Evolutionary conservation across 805 yeast genomes (phyloP), one percentile per base, ranked within the genome.

Genomic region (Ogataea haglerorum): DNA sequence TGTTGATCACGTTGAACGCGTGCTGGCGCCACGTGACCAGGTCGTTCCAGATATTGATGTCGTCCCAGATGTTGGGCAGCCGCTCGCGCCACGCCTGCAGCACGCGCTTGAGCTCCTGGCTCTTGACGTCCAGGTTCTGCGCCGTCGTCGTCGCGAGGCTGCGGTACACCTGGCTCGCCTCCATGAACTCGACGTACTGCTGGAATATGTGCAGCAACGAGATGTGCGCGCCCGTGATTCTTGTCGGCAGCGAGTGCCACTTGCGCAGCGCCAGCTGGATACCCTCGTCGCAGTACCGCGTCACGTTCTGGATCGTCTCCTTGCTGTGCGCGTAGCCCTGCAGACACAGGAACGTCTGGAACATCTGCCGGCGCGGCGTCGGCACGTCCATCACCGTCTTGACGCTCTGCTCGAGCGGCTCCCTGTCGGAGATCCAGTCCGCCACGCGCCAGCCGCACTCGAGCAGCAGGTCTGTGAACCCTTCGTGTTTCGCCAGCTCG

Each of bases 361-460:
- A 91, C 42, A 88, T 83, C 63, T 93, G 97, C 47, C 99, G 76
- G 51, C 99, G 75, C 2, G 99, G 98, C 0, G 99, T 95, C 4
- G 99, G 98, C 18, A 90, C 96, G 64, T 93, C 99, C 96, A 93
- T 89, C 5, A 93, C 95, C 30, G 95, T 85, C 62, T 89, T 87
- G 18, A 93, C 95, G 1, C 95, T 84, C 56, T 87, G 96, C 57
- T 90, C 97, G 27, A 93, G 68, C 0, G 98, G 93, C 49, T 91
- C 98, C 48, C 90, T 76, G 56, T 95, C 99, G 7, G 95, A 82
- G 45, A 82, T 83, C 99, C 99, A 93, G 57, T 93, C 98, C 6
- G 99, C 97, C 28, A 93, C 95, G 56, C 99, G 75, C 99, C 99
- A 93, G 27, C 98, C 99, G 73, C 99, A 95, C 61, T 93, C 99